These are phyloP conservation scores for Tremella mesenterica DNA, from an alignment of 768 basidiomycete genomes.

Conservation along the genomic window DNA sequence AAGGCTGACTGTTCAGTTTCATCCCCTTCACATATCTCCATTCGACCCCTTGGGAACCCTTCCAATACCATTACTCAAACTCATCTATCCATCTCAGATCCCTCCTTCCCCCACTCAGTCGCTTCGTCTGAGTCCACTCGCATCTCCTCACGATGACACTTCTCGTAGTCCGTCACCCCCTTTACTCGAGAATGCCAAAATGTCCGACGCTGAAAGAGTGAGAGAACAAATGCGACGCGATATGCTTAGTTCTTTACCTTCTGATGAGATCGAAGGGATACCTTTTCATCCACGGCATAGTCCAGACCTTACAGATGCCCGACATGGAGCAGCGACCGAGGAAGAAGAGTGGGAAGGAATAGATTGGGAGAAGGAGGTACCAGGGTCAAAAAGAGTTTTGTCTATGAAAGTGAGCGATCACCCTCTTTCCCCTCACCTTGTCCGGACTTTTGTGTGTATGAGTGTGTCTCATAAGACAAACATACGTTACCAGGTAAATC, in stretches of 20 bases:
- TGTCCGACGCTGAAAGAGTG: constrained; percentile 36
- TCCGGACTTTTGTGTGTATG: too few species aligned
- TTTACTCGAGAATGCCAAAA: constrained; percentile 4
- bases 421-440: neutral
- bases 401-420: constrained; percentile 37
- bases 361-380: constrained; percentile 27
- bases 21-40: constrained; percentile 40
- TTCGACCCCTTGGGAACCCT: constrained; percentile 29
- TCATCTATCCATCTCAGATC: constrained; percentile 33
- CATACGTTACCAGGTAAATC: too few species aligned
- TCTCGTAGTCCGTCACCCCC: constrained; percentile 2
- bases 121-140: neutral
- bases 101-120: constrained; percentile 13
- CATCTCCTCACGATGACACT: too few species aligned
- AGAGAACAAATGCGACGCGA: constrained; percentile 38
- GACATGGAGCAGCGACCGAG: too few species aligned
- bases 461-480: too few species aligned
- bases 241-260: too few species aligned
- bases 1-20: constrained; percentile 31
- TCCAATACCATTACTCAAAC: constrained; percentile 27
- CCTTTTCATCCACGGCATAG: too few species aligned
- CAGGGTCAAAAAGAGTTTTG: constrained; percentile 36
- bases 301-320: too few species aligned
- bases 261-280: too few species aligned
- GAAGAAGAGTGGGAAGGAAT: constrained; percentile 14